phyloP scores from a whole-genome alignment of 2,329 filamentous ascomycete genomes.

The Sporothrix protearum region DNA sequence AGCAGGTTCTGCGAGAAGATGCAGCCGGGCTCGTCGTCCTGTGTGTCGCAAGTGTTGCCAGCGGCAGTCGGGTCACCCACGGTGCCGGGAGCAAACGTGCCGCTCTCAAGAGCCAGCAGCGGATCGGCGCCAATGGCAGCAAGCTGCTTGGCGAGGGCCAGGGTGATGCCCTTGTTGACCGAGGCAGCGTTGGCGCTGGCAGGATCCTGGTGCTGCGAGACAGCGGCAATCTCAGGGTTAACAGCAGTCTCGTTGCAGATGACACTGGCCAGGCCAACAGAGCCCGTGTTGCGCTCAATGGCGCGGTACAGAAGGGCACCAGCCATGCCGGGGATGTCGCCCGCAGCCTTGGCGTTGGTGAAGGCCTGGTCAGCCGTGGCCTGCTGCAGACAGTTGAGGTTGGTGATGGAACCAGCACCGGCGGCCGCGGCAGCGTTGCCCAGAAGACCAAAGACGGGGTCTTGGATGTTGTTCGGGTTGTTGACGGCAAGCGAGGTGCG shows the following conservation, averaged over 20 bases:
- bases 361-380: constrained; percentile 58
- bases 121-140: constrained; percentile 60
- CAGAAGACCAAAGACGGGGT: constrained; percentile 49
- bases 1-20: constrained; percentile 54
- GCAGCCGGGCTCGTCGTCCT: constrained; percentile 50
- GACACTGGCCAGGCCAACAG: constrained; percentile 55
- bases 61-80: constrained; percentile 39
- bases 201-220: constrained; percentile 65
- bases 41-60: constrained; percentile 54
- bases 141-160: constrained; percentile 58
- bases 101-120: constrained; percentile 55
- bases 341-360: constrained; percentile 56
- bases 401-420: constrained; percentile 35
- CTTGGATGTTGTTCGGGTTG: constrained; percentile 48
- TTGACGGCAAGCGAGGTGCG: constrained; percentile 40
- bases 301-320: constrained; percentile 53
- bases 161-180: constrained; percentile 58
- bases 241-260: constrained; percentile 53
- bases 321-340: constrained; percentile 50
- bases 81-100: constrained; percentile 60
- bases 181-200: constrained; percentile 52
- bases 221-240: constrained; percentile 63
- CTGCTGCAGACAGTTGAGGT: constrained; percentile 59
- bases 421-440: constrained; percentile 42
- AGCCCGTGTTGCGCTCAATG: constrained; percentile 58